Evolutionary conservation across 2,329 filamentous ascomycete species (phyloP).

Genomic region (Lojkania enalia): DNA sequence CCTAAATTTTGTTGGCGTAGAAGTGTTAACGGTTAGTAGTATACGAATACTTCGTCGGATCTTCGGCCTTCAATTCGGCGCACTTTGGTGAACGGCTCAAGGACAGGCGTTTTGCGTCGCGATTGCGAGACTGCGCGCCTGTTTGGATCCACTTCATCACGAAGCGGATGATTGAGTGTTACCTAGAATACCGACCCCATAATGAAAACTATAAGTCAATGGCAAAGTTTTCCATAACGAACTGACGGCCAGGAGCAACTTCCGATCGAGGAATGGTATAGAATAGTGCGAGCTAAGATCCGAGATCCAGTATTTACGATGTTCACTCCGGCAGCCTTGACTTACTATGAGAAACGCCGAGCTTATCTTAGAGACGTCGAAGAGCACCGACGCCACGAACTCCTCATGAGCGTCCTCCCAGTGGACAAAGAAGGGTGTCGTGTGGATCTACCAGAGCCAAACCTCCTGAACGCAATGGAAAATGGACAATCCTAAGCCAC

Average conservation of each 20-base stretch:
- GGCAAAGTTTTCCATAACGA: too few species aligned
- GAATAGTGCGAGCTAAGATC: slow-evolving; percentile 15
- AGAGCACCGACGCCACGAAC: slow-evolving; percentile 20
- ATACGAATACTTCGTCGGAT: slow-evolving; percentile 23
- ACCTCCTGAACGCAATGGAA: slow-evolving; percentile 12
- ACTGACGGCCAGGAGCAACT: neutral
- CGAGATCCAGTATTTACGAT: slow-evolving; percentile 28
- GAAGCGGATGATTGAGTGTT: slow-evolving; percentile 26
- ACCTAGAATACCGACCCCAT: slow-evolving; percentile 15
- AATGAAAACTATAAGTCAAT: too few species aligned
- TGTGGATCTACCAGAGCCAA: slow-evolving; percentile 12
- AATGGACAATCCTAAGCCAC: neutral
- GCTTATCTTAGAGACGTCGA: slow-evolving; percentile 20
- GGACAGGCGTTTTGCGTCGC: slow-evolving; percentile 22
- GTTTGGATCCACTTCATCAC: slow-evolving; percentile 28
- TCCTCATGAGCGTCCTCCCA: slow-evolving; percentile 24
- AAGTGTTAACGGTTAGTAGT: slow-evolving; percentile 16
- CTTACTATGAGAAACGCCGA: slow-evolving; percentile 26
- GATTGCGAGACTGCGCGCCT: slow-evolving; percentile 18
- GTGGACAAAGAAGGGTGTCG: slow-evolving; percentile 18
- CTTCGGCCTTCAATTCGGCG: slow-evolving; percentile 30
- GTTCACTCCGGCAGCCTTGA: slow-evolving; percentile 18
- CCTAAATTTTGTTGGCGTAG: neutral
- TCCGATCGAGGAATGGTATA: slow-evolving; percentile 23
- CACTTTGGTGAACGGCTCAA: slow-evolving; percentile 25